Base-by-base conservation (phyloP, 257 asterid species). In the Nicotiana otophora region DNA sequence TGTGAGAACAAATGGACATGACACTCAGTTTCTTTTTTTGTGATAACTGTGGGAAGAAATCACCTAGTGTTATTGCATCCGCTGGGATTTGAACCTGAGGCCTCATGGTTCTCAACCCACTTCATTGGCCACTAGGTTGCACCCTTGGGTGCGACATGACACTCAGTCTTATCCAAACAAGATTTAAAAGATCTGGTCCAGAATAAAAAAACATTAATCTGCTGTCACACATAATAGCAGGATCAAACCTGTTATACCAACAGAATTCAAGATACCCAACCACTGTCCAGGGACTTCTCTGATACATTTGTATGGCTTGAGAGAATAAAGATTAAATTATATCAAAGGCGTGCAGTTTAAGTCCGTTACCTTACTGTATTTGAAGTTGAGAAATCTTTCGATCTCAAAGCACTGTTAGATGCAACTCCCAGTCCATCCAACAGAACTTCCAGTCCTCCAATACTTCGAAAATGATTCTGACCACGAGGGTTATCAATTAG, bases 381-480 rank as follows among this genome's bases (percentile, higher is more conserved):
- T 68, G 86, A 68, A 78, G 88, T 80, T 48, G 93, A 88, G 83
- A 88, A 86, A 78, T 87, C 89, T 84, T 81, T 88, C 54, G 77
- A 64, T 76, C 90, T 86, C 89, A 90, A 86, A 87, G 90, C 89
- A 77, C 88, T 91, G 70, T 87, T 83, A 51, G 98, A 89, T 78
- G 94, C 89, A 87, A 93, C 83, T 86, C 98, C 99, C 78, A 96
- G 85, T 82, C 97, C 99, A 90, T 96, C 99, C 92, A 96, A 83
- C 87, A 96, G 86, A 89, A 94, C 98, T 89, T 96, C 99, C 89
- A 96, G 89, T 78, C 99, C 99, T 63, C 98, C 99, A 89, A 96
- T 92, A 87, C 98, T 96, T 87, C 99, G 92, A 86, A 96, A 96
- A 90, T 94, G 99, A 92, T 94, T 96, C 88, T 96, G 99, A 91